These are phyloP conservation scores for Aspergillus jensenii DNA, from an alignment of 2,329 filamentous ascomycete genomes.

Conservation along the genomic window DNA sequence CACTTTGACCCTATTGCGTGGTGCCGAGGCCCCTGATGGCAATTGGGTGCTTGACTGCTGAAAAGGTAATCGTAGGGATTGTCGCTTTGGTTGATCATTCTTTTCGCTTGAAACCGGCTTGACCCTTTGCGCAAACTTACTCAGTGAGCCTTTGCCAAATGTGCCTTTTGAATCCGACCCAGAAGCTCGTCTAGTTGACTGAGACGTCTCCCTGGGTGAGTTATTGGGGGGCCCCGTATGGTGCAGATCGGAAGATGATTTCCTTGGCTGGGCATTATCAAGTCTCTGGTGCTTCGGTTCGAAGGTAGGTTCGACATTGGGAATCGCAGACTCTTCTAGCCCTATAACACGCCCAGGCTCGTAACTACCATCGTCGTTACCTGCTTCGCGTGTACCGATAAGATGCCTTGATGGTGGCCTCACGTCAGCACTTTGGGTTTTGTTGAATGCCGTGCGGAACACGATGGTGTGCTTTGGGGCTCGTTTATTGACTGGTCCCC, in stretches of 20 bases:
- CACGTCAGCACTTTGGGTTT: slow-evolving; percentile 37
- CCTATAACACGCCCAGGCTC: not conserved
- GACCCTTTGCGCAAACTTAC: slow-evolving; percentile 36
- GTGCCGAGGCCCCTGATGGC: slow-evolving; percentile 2
- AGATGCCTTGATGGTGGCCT: slow-evolving; percentile 21
- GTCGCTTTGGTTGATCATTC: slow-evolving; percentile 21
- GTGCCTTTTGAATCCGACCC: slow-evolving; percentile 23
- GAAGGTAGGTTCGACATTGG: not conserved
- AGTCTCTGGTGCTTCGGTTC: not conserved
- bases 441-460: slow-evolving; percentile 46
- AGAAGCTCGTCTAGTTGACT: slow-evolving; percentile 7
- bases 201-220: not conserved
- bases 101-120: slow-evolving; percentile 28
- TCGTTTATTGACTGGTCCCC: slow-evolving; percentile 35
- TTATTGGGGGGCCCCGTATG: not conserved
- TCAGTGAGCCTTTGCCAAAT: slow-evolving; percentile 28
- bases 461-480: slow-evolving; percentile 46
- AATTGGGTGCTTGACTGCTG: slow-evolving; percentile 11
- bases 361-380: not conserved
- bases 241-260: slow-evolving; percentile 16
- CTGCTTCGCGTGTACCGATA: not conserved
- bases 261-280: slow-evolving; percentile 8
- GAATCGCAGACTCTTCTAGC: not conserved
- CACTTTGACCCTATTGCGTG: slow-evolving; percentile 22
- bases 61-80: slow-evolving; percentile 18